Evolutionary conservation across 768 basidiomycete genomes (phyloP), one percentile per base, ranked within the genome.

Genomic region (Strobilomyces echinocephalus): DNA sequence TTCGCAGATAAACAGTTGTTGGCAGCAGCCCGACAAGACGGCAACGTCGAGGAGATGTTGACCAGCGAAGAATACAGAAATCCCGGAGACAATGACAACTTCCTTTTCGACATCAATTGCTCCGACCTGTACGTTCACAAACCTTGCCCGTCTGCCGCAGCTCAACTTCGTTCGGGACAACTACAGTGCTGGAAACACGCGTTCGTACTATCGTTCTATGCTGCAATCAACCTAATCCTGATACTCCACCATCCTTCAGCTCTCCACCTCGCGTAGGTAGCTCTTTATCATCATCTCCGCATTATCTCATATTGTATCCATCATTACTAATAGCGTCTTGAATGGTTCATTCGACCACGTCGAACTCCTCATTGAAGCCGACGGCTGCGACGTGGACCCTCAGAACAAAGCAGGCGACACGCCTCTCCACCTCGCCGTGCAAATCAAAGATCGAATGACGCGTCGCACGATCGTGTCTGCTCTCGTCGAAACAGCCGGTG

Each of bases 101-200:
- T 67, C 44, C 36, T 66, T 18, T 70, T 67, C 33, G 67, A 71
- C 49, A 60, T 69, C 49, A 71, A 71, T 49, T 71, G 67, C 39
- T 60, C 30, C 14, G 67, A 71, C 33, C 10, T 57, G 69, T 70
- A 61, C 31, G 67, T 57, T n/a, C 20, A 31, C 35, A 11, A 2
- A 12, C 16, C 31, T n/a, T 5, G 5, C 33, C 46, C 26, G 16
- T 26, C 20, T 36, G 35, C 15, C 35, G 10, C 2, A 9, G 26
- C 52, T 60, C 40, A 55, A 40, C 49, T 6, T 14, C 21, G 30
- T 11, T 26, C 31, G 44, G 50, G 9, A 28, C 14, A 20, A 30
- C 24, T 21, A n/a, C 47, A 69, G 69, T 21, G 46, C 46, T 24
- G 65, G 67, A 47, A 69, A 69, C 56, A 69, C 67, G 40, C 58